Conservation (phyloP, 1,284 basidiomycete species). For the Phenoliferia sp. region DNA sequence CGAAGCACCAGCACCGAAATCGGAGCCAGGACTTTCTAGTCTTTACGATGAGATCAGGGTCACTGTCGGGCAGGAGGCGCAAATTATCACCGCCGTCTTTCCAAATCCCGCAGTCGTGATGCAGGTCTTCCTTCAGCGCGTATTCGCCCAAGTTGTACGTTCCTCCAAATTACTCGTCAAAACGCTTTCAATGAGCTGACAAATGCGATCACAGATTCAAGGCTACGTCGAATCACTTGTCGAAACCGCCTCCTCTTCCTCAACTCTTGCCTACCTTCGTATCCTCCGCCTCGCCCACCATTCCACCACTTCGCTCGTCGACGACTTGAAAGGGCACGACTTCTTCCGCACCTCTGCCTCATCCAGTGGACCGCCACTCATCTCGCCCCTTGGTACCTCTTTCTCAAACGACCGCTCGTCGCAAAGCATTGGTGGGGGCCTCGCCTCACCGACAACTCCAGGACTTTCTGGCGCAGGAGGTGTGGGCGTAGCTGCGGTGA, state of each 20-base stretch:
- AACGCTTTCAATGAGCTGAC: too few relatives aligned
- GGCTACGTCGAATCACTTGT: slow-evolving; percentile 86
- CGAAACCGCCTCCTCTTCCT: slow-evolving; percentile 64
- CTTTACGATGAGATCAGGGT: slow-evolving; percentile 82
- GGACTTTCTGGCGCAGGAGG: slow-evolving; percentile 15
- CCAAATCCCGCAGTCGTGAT: slow-evolving; percentile 95
- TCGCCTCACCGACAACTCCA: background rate
- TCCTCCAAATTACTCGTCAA: background rate
- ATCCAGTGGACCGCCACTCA: slow-evolving; percentile 39
- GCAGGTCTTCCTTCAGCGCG: slow-evolving; percentile 95
- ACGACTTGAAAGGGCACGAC: slow-evolving; percentile 90
- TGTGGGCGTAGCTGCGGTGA: slow-evolving; percentile 48
- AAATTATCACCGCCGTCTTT: slow-evolving; percentile 98
- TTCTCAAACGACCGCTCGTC: background rate
- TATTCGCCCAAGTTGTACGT: slow-evolving; percentile 93
- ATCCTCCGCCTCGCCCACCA: slow-evolving; percentile 82
- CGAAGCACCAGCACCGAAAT: slow-evolving; percentile 67
- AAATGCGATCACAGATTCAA: slow-evolving; percentile 72
- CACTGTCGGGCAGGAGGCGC: slow-evolving; percentile 91
- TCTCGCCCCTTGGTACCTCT: slow-evolving; percentile 1
- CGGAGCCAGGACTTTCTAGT: slow-evolving; percentile 71
- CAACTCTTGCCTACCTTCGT: slow-evolving; percentile 85
- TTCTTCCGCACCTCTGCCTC: slow-evolving; percentile 50
- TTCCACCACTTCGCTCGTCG: slow-evolving; percentile 72
- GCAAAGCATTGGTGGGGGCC: background rate